Percentiles rank a stretch among this genome's conserved stretches.
phyloP scores from a whole-genome alignment of 495 filamentous ascomycete species.

The Ascodesmis nigricans region DNA sequence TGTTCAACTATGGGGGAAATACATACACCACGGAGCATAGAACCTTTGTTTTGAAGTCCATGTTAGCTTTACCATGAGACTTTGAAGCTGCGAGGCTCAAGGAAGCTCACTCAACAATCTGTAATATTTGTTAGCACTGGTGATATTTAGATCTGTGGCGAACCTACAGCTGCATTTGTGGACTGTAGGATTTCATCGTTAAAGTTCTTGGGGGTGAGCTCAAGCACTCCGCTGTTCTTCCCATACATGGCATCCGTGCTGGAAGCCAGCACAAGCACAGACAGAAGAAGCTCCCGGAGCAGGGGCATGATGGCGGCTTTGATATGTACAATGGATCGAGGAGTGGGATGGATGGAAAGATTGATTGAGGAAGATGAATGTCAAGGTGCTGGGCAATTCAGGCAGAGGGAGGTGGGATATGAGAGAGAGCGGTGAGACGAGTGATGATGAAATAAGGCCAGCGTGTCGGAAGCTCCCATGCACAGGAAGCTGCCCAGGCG shows the following conservation, averaged over 20 bases:
- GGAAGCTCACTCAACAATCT: conserved; percentile 46
- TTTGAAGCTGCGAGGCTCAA: neutral
- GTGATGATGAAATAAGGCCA: too few relatives aligned
- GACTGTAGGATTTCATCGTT: conserved; percentile 67
- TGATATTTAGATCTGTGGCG: neutral
- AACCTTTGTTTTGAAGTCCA: conserved; percentile 10
- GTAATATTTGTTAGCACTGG: conserved; percentile 1
- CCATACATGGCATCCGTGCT: conserved; percentile 55
- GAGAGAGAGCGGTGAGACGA: too few relatives aligned
- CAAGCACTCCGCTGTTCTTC: conserved; percentile 70
- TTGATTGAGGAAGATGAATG: too few relatives aligned
- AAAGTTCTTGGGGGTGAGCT: conserved; percentile 66
- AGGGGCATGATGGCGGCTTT: too few relatives aligned
- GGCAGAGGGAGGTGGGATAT: too few relatives aligned
- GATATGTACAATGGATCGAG: too few relatives aligned
- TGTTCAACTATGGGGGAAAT: neutral
- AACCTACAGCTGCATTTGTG: conserved; percentile 70
- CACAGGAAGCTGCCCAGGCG: too few relatives aligned
- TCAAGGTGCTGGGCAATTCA: too few relatives aligned
- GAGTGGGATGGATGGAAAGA: too few relatives aligned
- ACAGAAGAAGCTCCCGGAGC: conserved; percentile 15
- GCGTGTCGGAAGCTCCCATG: too few relatives aligned
- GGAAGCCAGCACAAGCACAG: conserved; percentile 35
- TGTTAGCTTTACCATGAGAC: conserved; percentile 1
- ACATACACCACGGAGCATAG: conserved; percentile 22